Conservation (phyloP, 2,329 filamentous ascomycete species). For the Epichloe bromicola region DNA sequence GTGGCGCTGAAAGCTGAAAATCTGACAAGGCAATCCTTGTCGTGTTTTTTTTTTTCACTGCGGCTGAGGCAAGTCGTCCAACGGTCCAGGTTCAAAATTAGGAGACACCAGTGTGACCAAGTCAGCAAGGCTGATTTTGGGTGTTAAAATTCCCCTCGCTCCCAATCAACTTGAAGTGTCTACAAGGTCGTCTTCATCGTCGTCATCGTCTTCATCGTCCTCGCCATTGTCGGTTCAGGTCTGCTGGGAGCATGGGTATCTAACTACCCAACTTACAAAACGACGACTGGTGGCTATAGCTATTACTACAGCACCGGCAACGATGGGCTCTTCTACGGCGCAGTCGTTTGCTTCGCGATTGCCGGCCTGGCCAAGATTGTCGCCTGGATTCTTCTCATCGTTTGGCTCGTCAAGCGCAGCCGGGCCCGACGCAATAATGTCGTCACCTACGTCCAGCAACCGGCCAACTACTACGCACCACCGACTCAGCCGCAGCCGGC, state of each 20-base stretch:
- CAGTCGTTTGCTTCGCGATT: not conserved
- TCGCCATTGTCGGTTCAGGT: not conserved
- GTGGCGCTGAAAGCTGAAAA: too few species aligned
- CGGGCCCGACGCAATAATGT: not conserved
- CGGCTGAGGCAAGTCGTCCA: too few species aligned
- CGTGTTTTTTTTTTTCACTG: too few species aligned
- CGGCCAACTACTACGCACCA: not conserved
- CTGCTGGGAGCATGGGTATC: conserved; percentile 1
- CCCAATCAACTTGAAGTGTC: too few species aligned
- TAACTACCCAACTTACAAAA: not conserved
- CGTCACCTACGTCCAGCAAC: not conserved
- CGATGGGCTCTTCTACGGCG: not conserved
- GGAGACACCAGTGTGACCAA: too few species aligned
- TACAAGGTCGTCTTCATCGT: not conserved
- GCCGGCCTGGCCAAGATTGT: conserved; percentile 1
- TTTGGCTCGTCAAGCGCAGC: not conserved
- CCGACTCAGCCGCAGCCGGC: not conserved
- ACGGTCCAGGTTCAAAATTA: too few species aligned
- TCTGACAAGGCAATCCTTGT: too few species aligned
- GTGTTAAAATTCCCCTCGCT: too few species aligned
- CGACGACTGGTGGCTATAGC: not conserved
- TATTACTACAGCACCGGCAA: not conserved
- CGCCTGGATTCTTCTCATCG: conserved; percentile 2
- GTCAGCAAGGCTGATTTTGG: too few species aligned
- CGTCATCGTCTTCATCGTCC: not conserved